A percentile compares a stretch with the other conserved stretches of the same genome.
Conservation (phyloP, 495 filamentous ascomycete species). For the Penicillium goetzii region DNA sequence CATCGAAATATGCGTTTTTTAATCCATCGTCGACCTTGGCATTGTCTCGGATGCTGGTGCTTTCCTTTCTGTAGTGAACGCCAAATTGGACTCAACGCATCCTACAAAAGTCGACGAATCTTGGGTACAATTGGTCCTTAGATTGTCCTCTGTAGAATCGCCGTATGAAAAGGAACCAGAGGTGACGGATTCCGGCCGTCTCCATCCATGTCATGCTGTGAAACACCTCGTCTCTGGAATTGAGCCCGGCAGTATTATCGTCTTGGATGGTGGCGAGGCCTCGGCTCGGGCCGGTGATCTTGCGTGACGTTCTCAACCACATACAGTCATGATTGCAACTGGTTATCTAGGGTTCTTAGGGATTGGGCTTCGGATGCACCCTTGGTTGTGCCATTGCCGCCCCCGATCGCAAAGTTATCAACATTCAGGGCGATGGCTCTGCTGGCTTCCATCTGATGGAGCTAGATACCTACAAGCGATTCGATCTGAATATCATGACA, state of each 20-base stretch:
- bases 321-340: slow-evolving; percentile 27
- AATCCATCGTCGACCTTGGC: slow-evolving; percentile 24
- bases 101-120: slow-evolving; percentile 14
- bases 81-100: slow-evolving; percentile 4
- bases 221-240: slow-evolving; percentile 27
- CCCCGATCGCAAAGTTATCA: slow-evolving; percentile 29
- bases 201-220: slow-evolving; percentile 36
- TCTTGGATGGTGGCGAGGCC: slow-evolving; percentile 35
- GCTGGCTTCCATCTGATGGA: slow-evolving; percentile 38
- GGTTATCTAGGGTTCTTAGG: slow-evolving; percentile 33
- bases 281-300: slow-evolving; percentile 27
- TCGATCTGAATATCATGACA: slow-evolving; percentile 32
- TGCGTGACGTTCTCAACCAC: slow-evolving; percentile 14
- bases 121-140: slow-evolving; percentile 26
- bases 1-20: slow-evolving; percentile 23
- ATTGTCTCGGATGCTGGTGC: slow-evolving; percentile 30
- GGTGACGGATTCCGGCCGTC: slow-evolving; percentile 19
- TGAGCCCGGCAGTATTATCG: slow-evolving; percentile 31
- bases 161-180: slow-evolving; percentile 28
- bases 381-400: slow-evolving; percentile 31
- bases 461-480: slow-evolving; percentile 34
- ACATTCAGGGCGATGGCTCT: slow-evolving; percentile 34
- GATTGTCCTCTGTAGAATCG: slow-evolving; percentile 17
- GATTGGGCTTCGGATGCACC: slow-evolving; percentile 34
- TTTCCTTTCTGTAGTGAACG: slow-evolving; percentile 25